Evolutionary conservation across 2,329 filamentous ascomycete species (phyloP).

Genomic region (Scedosporium boydii): DNA sequence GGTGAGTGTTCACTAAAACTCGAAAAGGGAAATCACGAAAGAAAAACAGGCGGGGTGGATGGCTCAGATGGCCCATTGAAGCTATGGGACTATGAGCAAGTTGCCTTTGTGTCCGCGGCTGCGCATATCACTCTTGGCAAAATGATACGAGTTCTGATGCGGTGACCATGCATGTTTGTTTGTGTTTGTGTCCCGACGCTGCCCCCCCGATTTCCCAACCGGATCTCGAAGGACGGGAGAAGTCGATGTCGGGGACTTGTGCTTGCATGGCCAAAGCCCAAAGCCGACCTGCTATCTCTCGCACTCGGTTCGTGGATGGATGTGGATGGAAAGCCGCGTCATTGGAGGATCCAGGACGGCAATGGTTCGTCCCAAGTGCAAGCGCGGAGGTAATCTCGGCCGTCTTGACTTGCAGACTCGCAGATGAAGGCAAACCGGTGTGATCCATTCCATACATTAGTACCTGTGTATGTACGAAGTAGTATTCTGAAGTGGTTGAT

Average conservation of each 20-base stretch:
- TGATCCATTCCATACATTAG: too few species aligned
- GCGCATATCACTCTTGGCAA: neutral
- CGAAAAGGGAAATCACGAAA: too few species aligned
- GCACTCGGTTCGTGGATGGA: neutral
- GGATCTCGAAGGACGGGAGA: too few species aligned
- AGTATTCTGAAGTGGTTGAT: neutral
- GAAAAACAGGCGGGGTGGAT: too few species aligned
- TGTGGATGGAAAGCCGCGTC: neutral
- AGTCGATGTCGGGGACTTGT: too few species aligned
- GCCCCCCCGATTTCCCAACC: neutral
- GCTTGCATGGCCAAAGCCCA: too few species aligned
- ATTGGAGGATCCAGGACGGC: neutral
- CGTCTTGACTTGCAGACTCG: neutral
- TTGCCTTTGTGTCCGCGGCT: neutral
- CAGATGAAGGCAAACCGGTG: too few species aligned
- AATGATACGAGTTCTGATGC: neutral
- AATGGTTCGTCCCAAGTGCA: neutral
- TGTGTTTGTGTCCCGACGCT: neutral
- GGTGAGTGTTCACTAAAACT: too few species aligned
- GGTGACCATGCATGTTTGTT: neutral
- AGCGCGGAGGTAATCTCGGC: neutral
- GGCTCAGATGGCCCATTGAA: too few species aligned
- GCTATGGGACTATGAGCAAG: too few species aligned
- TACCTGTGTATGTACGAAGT: too few species aligned
- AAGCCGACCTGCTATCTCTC: too few species aligned